phyloP scores from a whole-genome alignment of 73 alveolate genomes.

The Paraurostyla sp. region DNA sequence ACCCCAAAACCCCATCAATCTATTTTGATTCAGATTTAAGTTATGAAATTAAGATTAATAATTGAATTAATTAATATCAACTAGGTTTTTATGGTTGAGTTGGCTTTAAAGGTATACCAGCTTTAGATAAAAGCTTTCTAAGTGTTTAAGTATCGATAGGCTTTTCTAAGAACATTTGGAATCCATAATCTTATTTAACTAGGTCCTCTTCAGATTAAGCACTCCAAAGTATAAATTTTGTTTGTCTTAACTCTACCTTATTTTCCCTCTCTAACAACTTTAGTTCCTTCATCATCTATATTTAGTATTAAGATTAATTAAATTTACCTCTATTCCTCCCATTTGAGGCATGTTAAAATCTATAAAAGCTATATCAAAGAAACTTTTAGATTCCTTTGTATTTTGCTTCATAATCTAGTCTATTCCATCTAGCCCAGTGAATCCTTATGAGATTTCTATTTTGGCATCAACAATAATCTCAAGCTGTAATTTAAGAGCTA shows the following conservation, averaged over 20 bases:
- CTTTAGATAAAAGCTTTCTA: background rate
- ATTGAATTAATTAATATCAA: background rate
- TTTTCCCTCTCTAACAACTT: background rate
- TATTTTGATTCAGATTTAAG: background rate
- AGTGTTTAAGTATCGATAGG: background rate
- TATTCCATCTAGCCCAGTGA: slow-evolving; percentile 23
- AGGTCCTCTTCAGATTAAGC: slow-evolving; percentile 20
- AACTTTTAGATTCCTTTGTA: background rate
- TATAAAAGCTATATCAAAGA: slow-evolving; percentile 1
- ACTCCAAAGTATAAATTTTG: slow-evolving; percentile 30
- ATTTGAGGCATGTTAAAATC: slow-evolving; percentile 39
- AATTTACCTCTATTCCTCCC: slow-evolving; percentile 12
- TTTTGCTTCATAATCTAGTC: background rate
- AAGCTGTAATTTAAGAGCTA: slow-evolving; percentile 7
- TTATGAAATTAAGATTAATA: background rate
- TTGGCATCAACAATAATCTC: background rate
- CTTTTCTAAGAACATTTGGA: slow-evolving; percentile 25
- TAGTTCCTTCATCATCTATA: slow-evolving; percentile 20
- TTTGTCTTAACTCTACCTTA: background rate
- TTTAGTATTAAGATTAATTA: background rate
- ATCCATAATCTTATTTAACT: background rate
- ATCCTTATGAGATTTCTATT: background rate
- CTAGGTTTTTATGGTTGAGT: background rate
- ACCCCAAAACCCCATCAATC: slow-evolving; percentile 26
- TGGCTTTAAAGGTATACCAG: background rate